Base-by-base conservation (phyloP, 2,329 filamentous ascomycete species). In the Xylariaceae sp. region DNA sequence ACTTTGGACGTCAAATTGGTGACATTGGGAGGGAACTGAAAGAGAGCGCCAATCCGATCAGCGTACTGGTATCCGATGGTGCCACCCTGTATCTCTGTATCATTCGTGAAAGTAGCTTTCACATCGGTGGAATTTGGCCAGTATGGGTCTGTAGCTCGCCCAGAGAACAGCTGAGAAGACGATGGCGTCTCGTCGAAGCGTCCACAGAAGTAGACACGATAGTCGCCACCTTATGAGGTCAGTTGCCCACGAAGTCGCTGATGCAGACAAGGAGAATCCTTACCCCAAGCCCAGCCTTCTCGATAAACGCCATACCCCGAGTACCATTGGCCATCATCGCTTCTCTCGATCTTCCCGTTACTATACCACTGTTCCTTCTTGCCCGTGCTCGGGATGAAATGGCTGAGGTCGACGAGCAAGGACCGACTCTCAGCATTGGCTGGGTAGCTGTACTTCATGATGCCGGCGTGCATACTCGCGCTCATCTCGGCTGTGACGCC, bases 401-500 rank as follows among this genome's bases (percentile, higher is more conserved):
- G 76, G 34, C 73, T 69, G 9, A 71, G 54, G 43, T 75, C 72
- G 0, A 73, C 64, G 2, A 74, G 49, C 4, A 74, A 51, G 22
- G 72, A 65, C 11, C 62, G 64, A 4, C 64, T 17, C 62, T 62
- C 62, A 22, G 44, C 38, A 4, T 53, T 49, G 4, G 56, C 30
- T 1, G 71, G 67, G 41, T 76, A 81, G 0, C 61, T 60, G 48
- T 81, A 80, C 35, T 67, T 67, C 48, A 78, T 67, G 4, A 80
- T 68, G 0, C 72, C 73, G 1, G 65, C 64, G 47, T 76, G 76
- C 19, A 66, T 62, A 4, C 68, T 65, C 4, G 69, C 75, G 24
- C 66, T 64, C 37, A 81, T 53, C 48, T 78, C 69, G 4, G 74
- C 66, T 0, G 50, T 61, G 1, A 79, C 66, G 1, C 70, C 73